A percentile compares a stretch with the other conserved stretches of the same genome.
Evolutionary conservation across 2,329 filamentous ascomycete species (phyloP).

Genomic region (Scedosporium apiospermum): DNA sequence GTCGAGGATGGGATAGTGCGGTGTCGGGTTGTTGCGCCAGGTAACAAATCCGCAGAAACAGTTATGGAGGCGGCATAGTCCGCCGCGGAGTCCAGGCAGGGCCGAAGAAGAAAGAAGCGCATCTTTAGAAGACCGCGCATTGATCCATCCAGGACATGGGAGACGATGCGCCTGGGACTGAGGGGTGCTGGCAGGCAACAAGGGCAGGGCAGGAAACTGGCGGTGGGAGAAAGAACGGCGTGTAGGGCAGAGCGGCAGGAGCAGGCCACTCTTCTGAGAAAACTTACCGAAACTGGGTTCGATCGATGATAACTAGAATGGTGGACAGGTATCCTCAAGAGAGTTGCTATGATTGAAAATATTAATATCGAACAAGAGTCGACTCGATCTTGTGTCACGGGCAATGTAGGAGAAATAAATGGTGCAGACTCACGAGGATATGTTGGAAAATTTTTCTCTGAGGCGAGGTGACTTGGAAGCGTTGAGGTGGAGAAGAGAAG

Average conservation of each 20-base stretch:
- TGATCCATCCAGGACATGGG: background rate
- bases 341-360: background rate
- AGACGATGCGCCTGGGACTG: background rate
- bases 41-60: background rate
- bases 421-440: conserved; percentile 6
- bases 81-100: background rate
- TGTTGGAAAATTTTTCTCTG: conserved; percentile 4
- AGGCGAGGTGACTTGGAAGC: background rate
- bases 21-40: too few relatives aligned
- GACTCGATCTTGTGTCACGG: background rate
- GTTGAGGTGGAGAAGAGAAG: conserved; percentile 2
- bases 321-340: too few relatives aligned
- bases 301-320: too few relatives aligned
- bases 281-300: too few relatives aligned
- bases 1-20: too few relatives aligned
- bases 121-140: background rate
- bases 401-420: background rate
- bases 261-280: too few relatives aligned
- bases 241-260: background rate
- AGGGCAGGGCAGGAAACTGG: background rate
- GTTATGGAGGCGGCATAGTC: background rate
- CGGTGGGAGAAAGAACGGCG: background rate
- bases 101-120: background rate
- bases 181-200: background rate
- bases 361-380: background rate